Base-by-base conservation (phyloP, 768 basidiomycete genomes). In the Suillus occidentalis region DNA sequence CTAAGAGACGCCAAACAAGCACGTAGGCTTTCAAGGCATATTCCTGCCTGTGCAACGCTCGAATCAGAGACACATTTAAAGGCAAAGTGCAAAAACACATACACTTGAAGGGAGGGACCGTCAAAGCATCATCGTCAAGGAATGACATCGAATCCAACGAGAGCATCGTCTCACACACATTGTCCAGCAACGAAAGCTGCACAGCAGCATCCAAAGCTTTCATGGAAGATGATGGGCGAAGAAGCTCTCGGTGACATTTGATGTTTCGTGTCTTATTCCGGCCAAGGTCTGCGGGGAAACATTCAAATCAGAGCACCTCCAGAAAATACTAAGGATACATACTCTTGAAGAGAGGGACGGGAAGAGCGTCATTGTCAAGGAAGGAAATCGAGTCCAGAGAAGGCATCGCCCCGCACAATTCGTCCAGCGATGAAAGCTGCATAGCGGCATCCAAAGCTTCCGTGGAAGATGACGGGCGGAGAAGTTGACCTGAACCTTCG, bases 401-500 rank as follows among this genome's bases (percentile, higher is more conserved):
- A 34, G 53, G 53, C 34, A 55, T 55, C 34, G 6, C 36, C 34
- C 53, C 20, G 20, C 53, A 36, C 36, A 55, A 36, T n/a, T 55
- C 6, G 10, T 55, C 53, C 31, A 36, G 34, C 53, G 53, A 55
- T n/a, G 31, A 55, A 36, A 55, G 34, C 34, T n/a, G 53, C 53
- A 53, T 31, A 53, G 53, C 53, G 3, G 34, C 53, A 36, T 55
- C 53, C 53, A 34, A 55, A 55, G 53, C 53, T 36, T 55, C 53
- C 53, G 13, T 36, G 31, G 53, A 55, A 6, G 34, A 36, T n/a
- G 20, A 36, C 10, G 53, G 34, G 20, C 31, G 20, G n/a, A 34
- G 31, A 55, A 20, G 31, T 55, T 34, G 53, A 34, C 53, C 18
- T 34, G 53, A 34, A 55, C 34, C 18, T 10, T 34, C 10, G 53